These are phyloP conservation scores for Phaeoacremonium minimum DNA, from an alignment of 2,329 filamentous ascomycete genomes.

Conservation along the genomic window DNA sequence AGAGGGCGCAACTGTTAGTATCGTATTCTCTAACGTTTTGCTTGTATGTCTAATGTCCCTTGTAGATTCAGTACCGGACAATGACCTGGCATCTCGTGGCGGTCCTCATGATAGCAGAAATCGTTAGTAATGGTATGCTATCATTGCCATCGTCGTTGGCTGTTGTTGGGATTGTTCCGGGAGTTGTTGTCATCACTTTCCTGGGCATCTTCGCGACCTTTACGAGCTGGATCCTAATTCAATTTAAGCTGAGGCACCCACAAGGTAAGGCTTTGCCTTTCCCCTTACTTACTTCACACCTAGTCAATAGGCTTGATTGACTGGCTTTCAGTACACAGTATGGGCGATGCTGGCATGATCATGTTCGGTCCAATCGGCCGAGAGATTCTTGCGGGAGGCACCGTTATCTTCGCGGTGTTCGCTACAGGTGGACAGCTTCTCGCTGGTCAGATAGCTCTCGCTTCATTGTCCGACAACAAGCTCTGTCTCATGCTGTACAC, in stretches of 20 bases:
- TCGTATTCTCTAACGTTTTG: background rate
- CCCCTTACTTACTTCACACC: constrained; percentile 22
- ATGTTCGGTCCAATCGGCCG: constrained; percentile 48
- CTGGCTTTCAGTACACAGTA: constrained; percentile 41
- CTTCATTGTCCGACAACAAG: constrained; percentile 35
- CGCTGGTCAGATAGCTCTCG: constrained; percentile 44
- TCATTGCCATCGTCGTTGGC: constrained; percentile 46
- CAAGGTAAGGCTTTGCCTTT: constrained; percentile 33
- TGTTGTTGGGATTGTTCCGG: constrained; percentile 46
- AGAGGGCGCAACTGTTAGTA: constrained; percentile 5
- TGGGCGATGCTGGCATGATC: constrained; percentile 50
- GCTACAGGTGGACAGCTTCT: constrained; percentile 46
- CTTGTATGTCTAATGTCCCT: background rate
- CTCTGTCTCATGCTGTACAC: constrained; percentile 46
- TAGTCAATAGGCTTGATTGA: no score
- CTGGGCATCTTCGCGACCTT: constrained; percentile 46
- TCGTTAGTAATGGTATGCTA: constrained; percentile 50
- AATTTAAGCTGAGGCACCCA: constrained; percentile 49
- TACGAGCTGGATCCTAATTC: constrained; percentile 41
- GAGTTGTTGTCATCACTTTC: constrained; percentile 44
- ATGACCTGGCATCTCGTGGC: constrained; percentile 47
- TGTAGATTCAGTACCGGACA: constrained; percentile 47
- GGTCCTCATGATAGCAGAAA: constrained; percentile 52
- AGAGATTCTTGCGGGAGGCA: constrained; percentile 43
- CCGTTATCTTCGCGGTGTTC: constrained; percentile 47